phyloP scores from a whole-genome alignment of 108 stramenopile genomes.

The Skeletonema costatum region DNA sequence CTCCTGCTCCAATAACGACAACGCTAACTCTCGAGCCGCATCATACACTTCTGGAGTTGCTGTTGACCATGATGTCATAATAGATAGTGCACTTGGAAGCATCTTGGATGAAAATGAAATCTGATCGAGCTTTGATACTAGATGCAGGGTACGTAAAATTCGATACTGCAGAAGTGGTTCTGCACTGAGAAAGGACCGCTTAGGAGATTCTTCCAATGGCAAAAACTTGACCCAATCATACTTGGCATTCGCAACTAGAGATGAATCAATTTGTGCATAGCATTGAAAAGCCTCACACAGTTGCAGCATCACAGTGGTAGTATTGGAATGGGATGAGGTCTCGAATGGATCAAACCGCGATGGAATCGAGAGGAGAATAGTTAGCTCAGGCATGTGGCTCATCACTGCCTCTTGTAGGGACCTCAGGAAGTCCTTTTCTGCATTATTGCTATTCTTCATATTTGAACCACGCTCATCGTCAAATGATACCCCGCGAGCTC shows the following conservation, averaged over 20 bases:
- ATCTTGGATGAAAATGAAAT: constrained; percentile 25
- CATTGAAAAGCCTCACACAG: constrained; percentile 43
- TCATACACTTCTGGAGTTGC: constrained; percentile 35
- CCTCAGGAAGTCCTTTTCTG: constrained; percentile 7
- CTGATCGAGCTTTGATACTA: constrained; percentile 12
- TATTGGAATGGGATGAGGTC: constrained; percentile 25
- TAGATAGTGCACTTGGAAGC: constrained; percentile 21
- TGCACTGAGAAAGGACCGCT: constrained; percentile 23
- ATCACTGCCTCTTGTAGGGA: constrained; percentile 19
- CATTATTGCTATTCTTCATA: neutral
- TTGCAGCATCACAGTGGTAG: constrained; percentile 24
- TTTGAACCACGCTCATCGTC: neutral
- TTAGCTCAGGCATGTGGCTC: constrained; percentile 61
- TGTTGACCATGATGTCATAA: constrained; percentile 9
- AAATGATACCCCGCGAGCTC: constrained; percentile 23
- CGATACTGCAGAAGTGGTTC: constrained; percentile 33
- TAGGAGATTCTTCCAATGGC: constrained; percentile 30
- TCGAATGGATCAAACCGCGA: constrained; percentile 56
- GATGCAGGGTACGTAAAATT: constrained; percentile 38
- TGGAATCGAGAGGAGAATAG: constrained; percentile 56
- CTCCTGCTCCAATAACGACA: constrained; percentile 29
- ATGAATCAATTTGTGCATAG: constrained; percentile 46
- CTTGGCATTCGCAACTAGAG: constrained; percentile 26
- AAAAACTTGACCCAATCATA: constrained; percentile 81
- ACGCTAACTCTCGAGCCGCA: constrained; percentile 33